Percentiles rank a stretch among this genome's conserved stretches.
Conservation (phyloP, 2,329 filamentous ascomycete genomes). For the Penicillium fuscoglaucum region DNA sequence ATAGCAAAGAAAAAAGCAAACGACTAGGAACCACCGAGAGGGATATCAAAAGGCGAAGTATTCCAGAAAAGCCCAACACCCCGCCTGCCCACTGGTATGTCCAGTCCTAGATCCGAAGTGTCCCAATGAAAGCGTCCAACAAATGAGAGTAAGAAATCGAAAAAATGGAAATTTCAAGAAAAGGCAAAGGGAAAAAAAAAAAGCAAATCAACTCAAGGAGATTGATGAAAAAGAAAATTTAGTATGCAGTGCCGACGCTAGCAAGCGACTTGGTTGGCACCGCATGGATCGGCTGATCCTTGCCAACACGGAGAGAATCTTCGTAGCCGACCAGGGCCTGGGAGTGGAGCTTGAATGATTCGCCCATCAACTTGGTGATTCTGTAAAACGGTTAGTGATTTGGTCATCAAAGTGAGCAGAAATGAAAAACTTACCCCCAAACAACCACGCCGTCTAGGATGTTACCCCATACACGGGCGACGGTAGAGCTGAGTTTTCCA, state of each 20-base stretch:
- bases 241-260: slow-evolving; percentile 46
- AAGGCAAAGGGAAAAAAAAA: slow-evolving; percentile 22
- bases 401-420: not conserved
- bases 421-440: slow-evolving; percentile 78
- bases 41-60: slow-evolving; percentile 33
- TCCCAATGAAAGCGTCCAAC: slow-evolving; percentile 44
- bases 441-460: slow-evolving; percentile 99
- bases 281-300: slow-evolving; percentile 45
- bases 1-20: slow-evolving; percentile 25
- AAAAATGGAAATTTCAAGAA: slow-evolving; percentile 31
- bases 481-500: slow-evolving; percentile 89
- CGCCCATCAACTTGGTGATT: slow-evolving; percentile 81
- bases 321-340: slow-evolving; percentile 94
- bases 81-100: slow-evolving; percentile 36
- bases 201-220: slow-evolving; percentile 21
- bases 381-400: slow-evolving; percentile 29
- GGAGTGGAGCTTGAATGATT: slow-evolving; percentile 94
- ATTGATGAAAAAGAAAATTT: slow-evolving; percentile 25
- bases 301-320: slow-evolving; percentile 55
- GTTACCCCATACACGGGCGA: slow-evolving; percentile 92
- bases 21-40: slow-evolving; percentile 36
- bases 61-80: slow-evolving; percentile 34
- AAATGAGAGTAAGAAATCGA: slow-evolving; percentile 35
- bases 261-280: slow-evolving; percentile 47
- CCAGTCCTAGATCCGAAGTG: slow-evolving; percentile 40